Conservation (phyloP, 441 rosid genomes). For the Mallotus repandus region DNA sequence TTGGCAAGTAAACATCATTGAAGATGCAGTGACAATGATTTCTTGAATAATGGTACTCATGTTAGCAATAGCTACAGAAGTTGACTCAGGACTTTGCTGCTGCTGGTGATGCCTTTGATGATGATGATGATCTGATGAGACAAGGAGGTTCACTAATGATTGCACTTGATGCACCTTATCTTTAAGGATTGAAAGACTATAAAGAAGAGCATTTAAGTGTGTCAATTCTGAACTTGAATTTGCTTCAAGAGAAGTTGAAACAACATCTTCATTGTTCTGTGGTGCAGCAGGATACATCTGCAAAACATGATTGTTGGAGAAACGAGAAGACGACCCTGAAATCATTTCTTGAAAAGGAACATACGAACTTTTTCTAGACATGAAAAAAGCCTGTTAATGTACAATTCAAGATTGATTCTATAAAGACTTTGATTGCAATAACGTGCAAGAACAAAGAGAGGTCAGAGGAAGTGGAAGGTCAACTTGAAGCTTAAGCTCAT, state of each 20-base stretch:
- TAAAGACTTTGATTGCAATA: not conserved
- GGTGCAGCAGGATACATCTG: conserved; percentile 23
- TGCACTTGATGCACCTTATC: conserved; percentile 64
- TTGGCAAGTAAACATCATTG: conserved; percentile 63
- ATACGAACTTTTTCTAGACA: conserved; percentile 3
- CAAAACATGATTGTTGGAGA: conserved; percentile 23
- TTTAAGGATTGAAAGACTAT: conserved; percentile 51
- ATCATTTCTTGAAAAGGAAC: conserved; percentile 22
- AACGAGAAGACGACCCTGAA: conserved; percentile 26
- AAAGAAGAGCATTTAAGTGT: conserved; percentile 52
- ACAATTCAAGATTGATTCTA: no score
- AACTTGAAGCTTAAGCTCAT: conserved; percentile 37
- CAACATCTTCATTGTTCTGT: conserved; percentile 8
- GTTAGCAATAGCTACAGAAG: conserved; percentile 44
- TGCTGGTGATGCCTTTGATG: conserved; percentile 17
- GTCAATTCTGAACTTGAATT: conserved; percentile 25
- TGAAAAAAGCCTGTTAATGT: not conserved
- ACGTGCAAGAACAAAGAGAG: not conserved
- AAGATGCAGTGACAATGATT: conserved; percentile 56
- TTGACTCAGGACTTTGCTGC: conserved; percentile 31
- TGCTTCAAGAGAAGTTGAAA: conserved; percentile 27
- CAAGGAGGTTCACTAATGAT: conserved; percentile 44
- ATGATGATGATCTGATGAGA: conserved; percentile 30
- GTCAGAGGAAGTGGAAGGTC: conserved; percentile 45
- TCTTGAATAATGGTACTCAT: conserved; percentile 56